These are phyloP conservation scores for Ceratocystiopsis minuta DNA, from an alignment of 2,329 filamentous ascomycete species.

Conservation along the genomic window DNA sequence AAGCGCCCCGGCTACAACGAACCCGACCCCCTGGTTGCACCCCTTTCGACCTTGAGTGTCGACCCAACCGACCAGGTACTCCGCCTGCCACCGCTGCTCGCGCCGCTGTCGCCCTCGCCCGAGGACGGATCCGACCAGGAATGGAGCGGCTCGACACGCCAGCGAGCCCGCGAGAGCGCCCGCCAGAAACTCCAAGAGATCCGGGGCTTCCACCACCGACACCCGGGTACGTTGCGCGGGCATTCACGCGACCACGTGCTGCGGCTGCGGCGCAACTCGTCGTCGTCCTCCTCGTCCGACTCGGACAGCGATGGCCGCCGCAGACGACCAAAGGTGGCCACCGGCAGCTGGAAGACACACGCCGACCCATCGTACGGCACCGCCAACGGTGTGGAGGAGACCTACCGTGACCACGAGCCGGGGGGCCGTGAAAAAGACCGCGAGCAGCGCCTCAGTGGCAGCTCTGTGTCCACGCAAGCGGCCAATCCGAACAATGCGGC, in stretches of 20 bases:
- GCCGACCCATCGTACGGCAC: no score
- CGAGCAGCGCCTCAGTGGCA: no score
- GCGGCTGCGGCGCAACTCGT: constrained; percentile 29
- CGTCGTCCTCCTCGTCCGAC: constrained; percentile 42
- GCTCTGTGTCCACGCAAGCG: no score
- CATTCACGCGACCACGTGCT: constrained; percentile 27
- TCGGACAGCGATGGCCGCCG: constrained; percentile 33
- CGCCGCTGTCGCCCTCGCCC: no score
- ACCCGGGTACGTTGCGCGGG: constrained; percentile 22
- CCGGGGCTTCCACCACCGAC: constrained; percentile 35
- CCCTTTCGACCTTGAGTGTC: neutral
- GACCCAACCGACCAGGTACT: neutral
- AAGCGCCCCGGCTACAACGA: neutral
- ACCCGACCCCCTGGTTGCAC: neutral
- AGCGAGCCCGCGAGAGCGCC: constrained; percentile 24
- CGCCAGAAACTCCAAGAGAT: constrained; percentile 42
- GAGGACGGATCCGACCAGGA: constrained; percentile 1
- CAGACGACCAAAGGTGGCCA: constrained; percentile 6
- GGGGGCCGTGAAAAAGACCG: no score
- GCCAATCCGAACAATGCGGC: no score
- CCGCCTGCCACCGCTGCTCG: neutral
- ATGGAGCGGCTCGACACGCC: no score
- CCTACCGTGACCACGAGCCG: no score
- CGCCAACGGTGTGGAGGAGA: no score
- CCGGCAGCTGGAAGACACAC: constrained; percentile 1